phyloP scores from a whole-genome alignment of 805 yeast genomes.

The Candida tammaniensis region DNA sequence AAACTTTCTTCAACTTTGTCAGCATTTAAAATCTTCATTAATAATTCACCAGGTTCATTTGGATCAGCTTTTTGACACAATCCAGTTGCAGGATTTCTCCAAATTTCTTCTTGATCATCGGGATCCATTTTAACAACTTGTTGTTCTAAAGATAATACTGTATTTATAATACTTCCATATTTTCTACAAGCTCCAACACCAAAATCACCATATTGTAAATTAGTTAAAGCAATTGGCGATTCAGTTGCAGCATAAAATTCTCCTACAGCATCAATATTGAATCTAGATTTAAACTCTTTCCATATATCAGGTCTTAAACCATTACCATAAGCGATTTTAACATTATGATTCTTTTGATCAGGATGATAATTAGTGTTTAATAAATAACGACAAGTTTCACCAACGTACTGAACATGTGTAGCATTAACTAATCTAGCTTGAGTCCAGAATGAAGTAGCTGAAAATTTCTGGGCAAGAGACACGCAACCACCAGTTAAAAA shows the following conservation, averaged over 20 bases:
- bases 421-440: slow-evolving; percentile 71
- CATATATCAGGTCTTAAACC: slow-evolving; percentile 90
- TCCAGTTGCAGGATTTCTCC: slow-evolving; percentile 65
- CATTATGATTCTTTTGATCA: slow-evolving; percentile 59
- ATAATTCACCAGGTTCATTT: slow-evolving; percentile 82
- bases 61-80: slow-evolving; percentile 50
- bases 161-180: slow-evolving; percentile 61
- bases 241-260: slow-evolving; percentile 95
- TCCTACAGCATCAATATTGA: slow-evolving; percentile 71
- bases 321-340: slow-evolving; percentile 80
- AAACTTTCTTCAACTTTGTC: slow-evolving; percentile 68
- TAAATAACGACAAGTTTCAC: slow-evolving; percentile 89
- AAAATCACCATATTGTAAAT: slow-evolving; percentile 69
- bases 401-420: slow-evolving; percentile 88
- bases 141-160: slow-evolving; percentile 51
- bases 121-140: slow-evolving; percentile 73
- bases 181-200: slow-evolving; percentile 89
- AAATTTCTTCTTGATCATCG: slow-evolving; percentile 69
- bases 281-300: slow-evolving; percentile 73
- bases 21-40: slow-evolving; percentile 69
- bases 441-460: slow-evolving; percentile 84
- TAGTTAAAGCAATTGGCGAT: slow-evolving; percentile 84
- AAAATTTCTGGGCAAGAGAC: slow-evolving; percentile 77
- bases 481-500: slow-evolving; percentile 66
- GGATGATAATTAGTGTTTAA: slow-evolving; percentile 64